These are phyloP conservation scores for Debaryomyces psychrophilus DNA, from an alignment of 1,139 yeast species.

Conservation along the genomic window DNA sequence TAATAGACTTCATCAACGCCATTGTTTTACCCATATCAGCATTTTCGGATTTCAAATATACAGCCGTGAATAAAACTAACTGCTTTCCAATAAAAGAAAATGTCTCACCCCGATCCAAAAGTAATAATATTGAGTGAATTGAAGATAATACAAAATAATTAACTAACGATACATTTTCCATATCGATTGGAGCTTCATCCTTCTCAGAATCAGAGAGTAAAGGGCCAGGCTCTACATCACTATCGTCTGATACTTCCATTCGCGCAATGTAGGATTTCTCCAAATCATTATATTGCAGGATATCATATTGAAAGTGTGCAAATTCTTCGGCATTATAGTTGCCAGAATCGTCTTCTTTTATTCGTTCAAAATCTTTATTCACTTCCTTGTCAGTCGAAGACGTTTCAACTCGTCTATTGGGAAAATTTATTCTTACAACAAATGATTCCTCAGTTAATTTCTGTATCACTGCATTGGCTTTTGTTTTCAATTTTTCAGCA, in stretches of 20 bases:
- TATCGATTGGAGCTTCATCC: conserved; percentile 14
- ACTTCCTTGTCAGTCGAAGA: no score
- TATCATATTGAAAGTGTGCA: neutral
- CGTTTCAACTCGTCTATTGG: neutral
- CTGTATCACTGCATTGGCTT: neutral
- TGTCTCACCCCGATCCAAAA: conserved; percentile 32
- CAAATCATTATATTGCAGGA: conserved; percentile 7
- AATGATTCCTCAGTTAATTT: neutral
- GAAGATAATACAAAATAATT: conserved; percentile 11
- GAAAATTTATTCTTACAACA: neutral
- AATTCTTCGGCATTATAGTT: neutral
- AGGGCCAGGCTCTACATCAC: conserved; percentile 25
- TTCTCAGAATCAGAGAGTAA: conserved; percentile 26
- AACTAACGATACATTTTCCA: conserved; percentile 2
- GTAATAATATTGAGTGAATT: conserved; percentile 17
- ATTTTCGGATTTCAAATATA: conserved; percentile 20
- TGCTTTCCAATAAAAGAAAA: conserved; percentile 30
- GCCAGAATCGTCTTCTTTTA: neutral
- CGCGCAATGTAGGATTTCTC: conserved; percentile 20
- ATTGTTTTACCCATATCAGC: conserved; percentile 17
- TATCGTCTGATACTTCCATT: conserved; percentile 42
- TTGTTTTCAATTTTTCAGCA: neutral
- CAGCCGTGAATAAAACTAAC: conserved; percentile 28
- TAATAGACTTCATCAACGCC: conserved; percentile 18
- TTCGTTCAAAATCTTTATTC: neutral